phyloP scores from a whole-genome alignment of 2,329 filamentous ascomycete genomes.

The Aspergillus cejpii region DNA sequence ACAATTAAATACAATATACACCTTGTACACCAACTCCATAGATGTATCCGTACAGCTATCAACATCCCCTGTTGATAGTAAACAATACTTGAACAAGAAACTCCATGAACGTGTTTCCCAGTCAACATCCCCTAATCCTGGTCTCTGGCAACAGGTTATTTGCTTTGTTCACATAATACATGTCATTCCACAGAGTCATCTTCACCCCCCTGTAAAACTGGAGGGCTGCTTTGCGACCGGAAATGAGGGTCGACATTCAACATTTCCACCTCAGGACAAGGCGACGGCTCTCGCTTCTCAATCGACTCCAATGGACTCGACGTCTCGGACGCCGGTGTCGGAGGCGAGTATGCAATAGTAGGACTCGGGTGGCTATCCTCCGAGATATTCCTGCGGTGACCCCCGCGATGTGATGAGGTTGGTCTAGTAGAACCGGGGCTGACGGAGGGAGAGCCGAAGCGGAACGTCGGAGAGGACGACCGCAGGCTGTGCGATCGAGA shows the following conservation, averaged over 20 bases:
- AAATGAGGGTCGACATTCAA: constrained; percentile 20
- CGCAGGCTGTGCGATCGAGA: constrained; percentile 40
- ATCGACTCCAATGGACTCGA: constrained; percentile 14
- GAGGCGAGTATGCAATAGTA: constrained; percentile 34
- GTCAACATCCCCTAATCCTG: background rate
- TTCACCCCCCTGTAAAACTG: constrained; percentile 19
- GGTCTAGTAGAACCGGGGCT: constrained; percentile 36
- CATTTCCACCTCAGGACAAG: constrained; percentile 11
- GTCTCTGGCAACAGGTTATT: too few relatives aligned
- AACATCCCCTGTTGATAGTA: too few relatives aligned
- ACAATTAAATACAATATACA: background rate
- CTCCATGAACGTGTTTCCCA: background rate
- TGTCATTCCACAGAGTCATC: too few relatives aligned
- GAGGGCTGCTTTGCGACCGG: constrained; percentile 31
- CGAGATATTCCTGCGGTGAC: constrained; percentile 30
- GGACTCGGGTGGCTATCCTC: constrained; percentile 28
- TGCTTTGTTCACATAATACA: too few relatives aligned
- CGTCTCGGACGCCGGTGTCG: constrained; percentile 34
- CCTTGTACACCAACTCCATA: too few relatives aligned
- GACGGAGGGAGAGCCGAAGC: constrained; percentile 31
- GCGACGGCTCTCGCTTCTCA: constrained; percentile 2
- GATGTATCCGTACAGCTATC: too few relatives aligned
- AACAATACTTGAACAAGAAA: too few relatives aligned
- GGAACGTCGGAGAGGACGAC: constrained; percentile 31
- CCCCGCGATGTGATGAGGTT: constrained; percentile 26